Evolutionary conservation across 2,329 filamentous ascomycete genomes (phyloP).

Genomic region (Fusarium tjaetaba): DNA sequence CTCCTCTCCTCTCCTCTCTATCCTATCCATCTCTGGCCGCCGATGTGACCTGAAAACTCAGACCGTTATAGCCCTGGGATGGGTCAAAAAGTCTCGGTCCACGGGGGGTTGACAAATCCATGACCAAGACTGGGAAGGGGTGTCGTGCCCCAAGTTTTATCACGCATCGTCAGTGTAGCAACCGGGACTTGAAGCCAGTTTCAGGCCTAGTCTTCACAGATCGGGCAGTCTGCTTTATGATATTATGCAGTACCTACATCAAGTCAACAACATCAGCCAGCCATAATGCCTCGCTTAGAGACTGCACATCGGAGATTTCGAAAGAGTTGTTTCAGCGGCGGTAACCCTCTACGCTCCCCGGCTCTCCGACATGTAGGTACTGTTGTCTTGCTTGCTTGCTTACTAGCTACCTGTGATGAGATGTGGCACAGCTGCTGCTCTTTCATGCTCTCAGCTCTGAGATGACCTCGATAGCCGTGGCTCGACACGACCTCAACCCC

Average conservation of each 20-base stretch:
- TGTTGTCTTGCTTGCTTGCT: background rate
- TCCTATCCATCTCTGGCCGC: slow-evolving; percentile 22
- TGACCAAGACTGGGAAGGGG: slow-evolving; percentile 36
- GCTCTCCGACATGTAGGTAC: slow-evolving; percentile 18
- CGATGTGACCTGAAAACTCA: slow-evolving; percentile 37
- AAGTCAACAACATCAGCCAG: slow-evolving; percentile 24
- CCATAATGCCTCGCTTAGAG: slow-evolving; percentile 35
- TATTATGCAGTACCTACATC: slow-evolving; percentile 26
- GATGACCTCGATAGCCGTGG: slow-evolving; percentile 20
- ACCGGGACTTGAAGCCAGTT: slow-evolving; percentile 32
- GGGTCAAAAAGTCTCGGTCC: slow-evolving; percentile 15
- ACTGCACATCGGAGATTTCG: slow-evolving; percentile 44
- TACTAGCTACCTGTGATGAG: background rate
- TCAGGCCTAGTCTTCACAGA: slow-evolving; percentile 33
- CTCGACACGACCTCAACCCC: slow-evolving; percentile 21
- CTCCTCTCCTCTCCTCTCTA: background rate
- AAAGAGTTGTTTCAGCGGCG: slow-evolving; percentile 30
- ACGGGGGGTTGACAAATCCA: slow-evolving; percentile 39
- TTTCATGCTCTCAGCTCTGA: slow-evolving; percentile 12
- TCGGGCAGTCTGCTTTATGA: slow-evolving; percentile 29
- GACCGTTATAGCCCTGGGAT: slow-evolving; percentile 36
- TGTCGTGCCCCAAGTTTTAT: slow-evolving; percentile 22
- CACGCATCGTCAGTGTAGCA: slow-evolving; percentile 34
- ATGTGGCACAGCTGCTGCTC: slow-evolving; percentile 16
- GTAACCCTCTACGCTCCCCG: slow-evolving; percentile 19